phyloP scores from a whole-genome alignment of 2,329 filamentous ascomycete species.

The Dryadomyces quercivorus region DNA sequence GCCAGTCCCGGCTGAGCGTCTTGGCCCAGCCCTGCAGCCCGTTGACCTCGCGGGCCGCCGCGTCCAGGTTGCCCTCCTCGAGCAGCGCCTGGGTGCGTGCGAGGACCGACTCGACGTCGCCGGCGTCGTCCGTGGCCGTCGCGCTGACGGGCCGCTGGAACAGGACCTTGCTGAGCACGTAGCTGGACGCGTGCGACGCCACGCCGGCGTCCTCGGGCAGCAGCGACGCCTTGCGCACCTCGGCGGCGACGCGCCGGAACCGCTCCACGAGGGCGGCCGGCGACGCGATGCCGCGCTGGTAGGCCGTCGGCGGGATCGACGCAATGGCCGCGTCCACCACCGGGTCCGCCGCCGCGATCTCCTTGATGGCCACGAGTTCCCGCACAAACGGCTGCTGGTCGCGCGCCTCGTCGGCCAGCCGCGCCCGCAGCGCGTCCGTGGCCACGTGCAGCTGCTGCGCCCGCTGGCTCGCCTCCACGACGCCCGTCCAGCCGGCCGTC shows the following conservation, averaged over 20 bases:
- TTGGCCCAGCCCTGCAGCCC: slow-evolving; percentile 87
- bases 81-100: slow-evolving; percentile 79
- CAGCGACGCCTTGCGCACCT: slow-evolving; percentile 89
- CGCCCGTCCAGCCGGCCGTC: slow-evolving; percentile 77
- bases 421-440: slow-evolving; percentile 80
- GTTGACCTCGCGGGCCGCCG: slow-evolving; percentile 91
- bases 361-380: slow-evolving; percentile 88
- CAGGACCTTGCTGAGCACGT: slow-evolving; percentile 82
- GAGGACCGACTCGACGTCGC: slow-evolving; percentile 88
- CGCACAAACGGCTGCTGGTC: slow-evolving; percentile 71
- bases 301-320: slow-evolving; percentile 88
- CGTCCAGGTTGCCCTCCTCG: slow-evolving; percentile 87
- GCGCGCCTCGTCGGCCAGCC: slow-evolving; percentile 45
- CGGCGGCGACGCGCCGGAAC: slow-evolving; percentile 81
- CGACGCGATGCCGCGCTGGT: slow-evolving; percentile 82
- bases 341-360: slow-evolving; percentile 71
- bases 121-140: neutral
- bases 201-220: slow-evolving; percentile 90
- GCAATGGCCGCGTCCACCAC: slow-evolving; percentile 89
- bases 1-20: slow-evolving; percentile 87
- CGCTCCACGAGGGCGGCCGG: slow-evolving; percentile 82
- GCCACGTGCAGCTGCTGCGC: slow-evolving; percentile 96
- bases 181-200: slow-evolving; percentile 83
- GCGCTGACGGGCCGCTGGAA: slow-evolving; percentile 73
- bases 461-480: slow-evolving; percentile 80